phyloP scores from a whole-genome alignment of 148 eudicot species.

The Vaccinium myrtillus region DNA sequence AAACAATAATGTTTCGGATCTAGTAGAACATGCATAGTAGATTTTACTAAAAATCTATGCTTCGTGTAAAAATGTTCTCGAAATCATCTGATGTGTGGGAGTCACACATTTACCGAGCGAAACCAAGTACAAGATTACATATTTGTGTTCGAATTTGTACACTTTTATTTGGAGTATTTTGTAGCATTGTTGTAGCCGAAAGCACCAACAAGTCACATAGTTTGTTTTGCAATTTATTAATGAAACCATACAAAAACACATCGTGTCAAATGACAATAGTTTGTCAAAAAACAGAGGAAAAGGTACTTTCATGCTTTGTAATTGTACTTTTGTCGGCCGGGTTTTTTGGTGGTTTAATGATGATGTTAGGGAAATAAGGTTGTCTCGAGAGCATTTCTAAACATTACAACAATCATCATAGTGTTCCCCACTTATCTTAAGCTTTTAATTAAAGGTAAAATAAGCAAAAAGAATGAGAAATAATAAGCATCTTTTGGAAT shows the following conservation, averaged over 20 bases:
- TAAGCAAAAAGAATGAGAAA: no score
- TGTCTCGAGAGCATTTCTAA: neutral
- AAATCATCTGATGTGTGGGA: no score
- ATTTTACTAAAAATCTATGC: no score
- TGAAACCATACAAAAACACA: neutral
- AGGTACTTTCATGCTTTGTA: neutral
- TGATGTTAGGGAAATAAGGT: neutral
- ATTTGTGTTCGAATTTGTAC: no score
- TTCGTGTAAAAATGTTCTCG: no score
- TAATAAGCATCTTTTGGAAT: no score
- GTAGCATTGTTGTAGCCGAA: neutral
- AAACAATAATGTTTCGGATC: no score
- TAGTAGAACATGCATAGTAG: no score
- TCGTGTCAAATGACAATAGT: neutral
- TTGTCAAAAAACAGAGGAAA: neutral
- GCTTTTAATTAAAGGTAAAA: neutral
- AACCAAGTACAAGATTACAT: no score
- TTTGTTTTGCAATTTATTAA: neutral
- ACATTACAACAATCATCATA: neutral
- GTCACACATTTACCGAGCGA: no score
- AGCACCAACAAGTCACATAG: neutral
- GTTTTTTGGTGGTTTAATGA: neutral
- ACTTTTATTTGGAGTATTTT: no score
- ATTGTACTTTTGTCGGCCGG: slow-evolving; percentile 6
- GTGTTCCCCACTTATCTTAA: neutral